These are phyloP conservation scores for Metschnikowia orientalis DNA, from an alignment of 805 yeast genomes.

Conservation along the genomic window DNA sequence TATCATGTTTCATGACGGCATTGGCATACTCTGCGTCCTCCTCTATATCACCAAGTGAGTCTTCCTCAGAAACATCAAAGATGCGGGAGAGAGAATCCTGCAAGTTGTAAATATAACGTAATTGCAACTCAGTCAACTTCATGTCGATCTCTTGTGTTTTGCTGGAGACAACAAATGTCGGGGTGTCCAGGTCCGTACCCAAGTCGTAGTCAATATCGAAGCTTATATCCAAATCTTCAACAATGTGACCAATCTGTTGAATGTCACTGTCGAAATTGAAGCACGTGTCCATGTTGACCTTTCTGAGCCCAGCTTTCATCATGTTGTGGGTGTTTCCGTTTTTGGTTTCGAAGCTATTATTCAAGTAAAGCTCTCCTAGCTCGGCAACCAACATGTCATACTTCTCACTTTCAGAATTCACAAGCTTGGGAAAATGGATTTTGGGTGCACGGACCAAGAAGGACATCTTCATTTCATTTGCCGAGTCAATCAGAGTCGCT, in stretches of 20 bases:
- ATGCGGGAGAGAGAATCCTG: conserved; percentile 53
- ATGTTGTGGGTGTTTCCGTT: conserved; percentile 41
- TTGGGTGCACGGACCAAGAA: conserved; percentile 76
- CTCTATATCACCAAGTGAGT: conserved; percentile 48
- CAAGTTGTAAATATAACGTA: conserved; percentile 52
- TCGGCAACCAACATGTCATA: conserved; percentile 66
- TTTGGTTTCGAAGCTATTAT: conserved; percentile 49
- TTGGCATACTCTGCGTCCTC: conserved; percentile 66
- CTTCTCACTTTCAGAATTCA: conserved; percentile 32
- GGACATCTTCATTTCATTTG: conserved; percentile 65
- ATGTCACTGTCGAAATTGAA: conserved; percentile 45
- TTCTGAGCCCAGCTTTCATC: conserved; percentile 65
- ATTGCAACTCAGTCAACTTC: conserved; percentile 69
- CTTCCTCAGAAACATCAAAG: conserved; percentile 39
- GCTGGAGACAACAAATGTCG: conserved; percentile 53
- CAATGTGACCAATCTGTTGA: conserved; percentile 56
- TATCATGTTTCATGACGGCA: conserved; percentile 32
- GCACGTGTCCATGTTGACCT: conserved; percentile 62
- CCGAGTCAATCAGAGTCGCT: conserved; percentile 58
- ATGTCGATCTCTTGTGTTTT: conserved; percentile 59
- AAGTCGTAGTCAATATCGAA: conserved; percentile 58
- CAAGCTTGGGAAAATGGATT: conserved; percentile 65
- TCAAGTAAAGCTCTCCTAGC: conserved; percentile 76
- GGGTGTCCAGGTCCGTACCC: conserved; percentile 30
- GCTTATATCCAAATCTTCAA: conserved; percentile 58